These are phyloP conservation scores for Chamaecyparis obtusa DNA, from an alignment of 75 land plant genomes.

Conservation along the genomic window DNA sequence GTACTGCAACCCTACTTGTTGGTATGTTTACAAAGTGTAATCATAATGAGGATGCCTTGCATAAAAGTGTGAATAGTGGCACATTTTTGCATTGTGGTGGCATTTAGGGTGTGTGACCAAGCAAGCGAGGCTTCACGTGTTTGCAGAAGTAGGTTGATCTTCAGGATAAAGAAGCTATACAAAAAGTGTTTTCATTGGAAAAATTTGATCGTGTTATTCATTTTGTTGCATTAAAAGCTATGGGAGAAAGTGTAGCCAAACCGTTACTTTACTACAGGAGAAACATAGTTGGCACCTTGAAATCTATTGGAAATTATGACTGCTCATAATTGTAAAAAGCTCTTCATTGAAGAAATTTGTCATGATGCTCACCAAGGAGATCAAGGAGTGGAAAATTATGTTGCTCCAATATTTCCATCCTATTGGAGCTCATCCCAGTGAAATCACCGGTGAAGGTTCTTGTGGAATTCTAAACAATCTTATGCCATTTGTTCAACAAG, in stretches of 20 bases:
- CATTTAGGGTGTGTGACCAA: no score
- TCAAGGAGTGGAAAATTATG: conserved; percentile 73
- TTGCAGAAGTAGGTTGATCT: no score
- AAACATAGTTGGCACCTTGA: conserved; percentile 76
- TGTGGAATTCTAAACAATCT: conserved; percentile 88
- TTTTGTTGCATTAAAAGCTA: conserved; percentile 94
- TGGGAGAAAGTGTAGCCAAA: conserved; percentile 87
- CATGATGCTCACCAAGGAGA: conserved; percentile 62
- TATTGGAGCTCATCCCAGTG: conserved; percentile 90
- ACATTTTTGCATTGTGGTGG: no score
- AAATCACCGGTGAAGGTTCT: conserved; percentile 85
- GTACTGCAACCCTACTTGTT: no score
- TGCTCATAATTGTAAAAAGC: conserved; percentile 81
- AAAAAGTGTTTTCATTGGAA: no score
- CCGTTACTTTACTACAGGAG: conserved; percentile 76
- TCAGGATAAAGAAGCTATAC: no score
- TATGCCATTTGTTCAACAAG: conserved; percentile 93
- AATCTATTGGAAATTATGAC: conserved; percentile 73
- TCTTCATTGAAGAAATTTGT: conserved; percentile 75
- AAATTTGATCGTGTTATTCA: conserved; percentile 93
- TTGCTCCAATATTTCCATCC: conserved; percentile 84
- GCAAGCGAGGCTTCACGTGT: no score
- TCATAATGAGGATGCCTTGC: no score
- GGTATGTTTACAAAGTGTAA: no score
- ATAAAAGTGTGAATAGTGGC: no score